Base-by-base conservation (phyloP, 2,329 filamentous ascomycete species). In the Xylariaceae sp. region DNA sequence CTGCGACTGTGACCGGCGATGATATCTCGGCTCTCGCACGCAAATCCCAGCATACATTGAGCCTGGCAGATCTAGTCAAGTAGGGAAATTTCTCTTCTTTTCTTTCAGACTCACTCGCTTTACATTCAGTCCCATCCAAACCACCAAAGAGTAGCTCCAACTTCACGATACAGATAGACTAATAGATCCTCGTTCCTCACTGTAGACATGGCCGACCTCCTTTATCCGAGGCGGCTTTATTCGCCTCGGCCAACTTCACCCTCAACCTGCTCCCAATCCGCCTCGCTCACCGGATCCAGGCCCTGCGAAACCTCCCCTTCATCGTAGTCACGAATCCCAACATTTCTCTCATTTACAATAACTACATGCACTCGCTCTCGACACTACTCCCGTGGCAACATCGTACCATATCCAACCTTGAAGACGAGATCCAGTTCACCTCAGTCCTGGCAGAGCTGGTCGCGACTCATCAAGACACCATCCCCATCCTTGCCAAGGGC, bases 271-370 rank as follows among this genome's bases (percentile, higher is more conserved):
- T 97, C 8, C 94, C 94, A 11, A 89, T 94, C 53, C 90, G 94
- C 44, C 86, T 99, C 30, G 94, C 94, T 30, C 91, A 95, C 73
- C 90, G 94, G 58, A 96, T 99, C 65, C 90, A 96, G 73, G 91
- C 92, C 49, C 80, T 99, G 15, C 88, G 92, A 64, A 96, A 96
- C 72, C 84, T 99, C 7, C 94, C 94, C 0, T 99, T 93, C 75
- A 97, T 99, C 65, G 93, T 99, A 57, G 94, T 99, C 30, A 92
- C 93, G n/a, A 97, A 99, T 72, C 90, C 92, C 0, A 91, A 97
- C 72, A 92, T 99, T 67, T 89, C 88, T 30, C 88, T 88, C 69
- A 99, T 99, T 65, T 96, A 97, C 79, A 87, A 90, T 75, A 97
- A 97, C 75, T 99, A 99, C 74, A 81, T 96, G 50, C 92, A 97